phyloP scores from a whole-genome alignment of 1,139 yeast species.

The Lodderomyces elongisporus region DNA sequence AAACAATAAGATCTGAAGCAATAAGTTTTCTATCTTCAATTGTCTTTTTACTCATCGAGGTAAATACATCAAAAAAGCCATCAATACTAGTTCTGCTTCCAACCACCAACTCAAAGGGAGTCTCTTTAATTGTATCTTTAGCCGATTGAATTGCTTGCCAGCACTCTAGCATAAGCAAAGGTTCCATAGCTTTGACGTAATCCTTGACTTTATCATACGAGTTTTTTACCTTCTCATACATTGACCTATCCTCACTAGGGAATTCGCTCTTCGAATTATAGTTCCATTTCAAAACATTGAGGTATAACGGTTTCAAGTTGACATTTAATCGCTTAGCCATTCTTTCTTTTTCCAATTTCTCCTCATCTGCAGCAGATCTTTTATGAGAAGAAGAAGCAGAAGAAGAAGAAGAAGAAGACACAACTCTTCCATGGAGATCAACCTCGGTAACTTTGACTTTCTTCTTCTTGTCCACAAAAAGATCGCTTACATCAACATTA shows the following conservation, averaged over 20 bases:
- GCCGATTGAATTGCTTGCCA: slow-evolving; percentile 88
- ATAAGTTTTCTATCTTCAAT: slow-evolving; percentile 51
- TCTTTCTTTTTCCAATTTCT: slow-evolving; percentile 64
- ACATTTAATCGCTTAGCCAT: slow-evolving; percentile 80
- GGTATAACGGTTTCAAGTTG: slow-evolving; percentile 70
- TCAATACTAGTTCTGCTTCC: slow-evolving; percentile 84
- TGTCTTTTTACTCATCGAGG: slow-evolving; percentile 57
- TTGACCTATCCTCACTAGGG: slow-evolving; percentile 47
- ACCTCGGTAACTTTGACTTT: slow-evolving; percentile 34
- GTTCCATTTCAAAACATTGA: slow-evolving; percentile 71
- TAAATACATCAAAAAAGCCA: slow-evolving; percentile 82
- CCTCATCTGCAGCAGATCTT: slow-evolving; percentile 24
- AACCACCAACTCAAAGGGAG: slow-evolving; percentile 62
- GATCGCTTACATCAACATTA: slow-evolving; percentile 38
- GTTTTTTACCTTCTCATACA: slow-evolving; percentile 37
- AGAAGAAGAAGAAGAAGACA: no score
- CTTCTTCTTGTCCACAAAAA: slow-evolving; percentile 35
- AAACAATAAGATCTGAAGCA: slow-evolving; percentile 75
- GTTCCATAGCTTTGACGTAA: slow-evolving; percentile 67
- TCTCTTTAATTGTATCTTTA: slow-evolving; percentile 56
- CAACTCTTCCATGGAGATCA: slow-evolving; percentile 30
- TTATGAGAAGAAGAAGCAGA: no score
- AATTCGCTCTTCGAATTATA: slow-evolving; percentile 52
- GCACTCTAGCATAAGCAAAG: slow-evolving; percentile 79
- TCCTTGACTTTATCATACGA: slow-evolving; percentile 54